A percentile compares a stretch with the other conserved stretches of the same genome.
These are phyloP conservation scores for Novymonas esmeraldas DNA, from an alignment of 208 protist species.

Conservation along the genomic window DNA sequence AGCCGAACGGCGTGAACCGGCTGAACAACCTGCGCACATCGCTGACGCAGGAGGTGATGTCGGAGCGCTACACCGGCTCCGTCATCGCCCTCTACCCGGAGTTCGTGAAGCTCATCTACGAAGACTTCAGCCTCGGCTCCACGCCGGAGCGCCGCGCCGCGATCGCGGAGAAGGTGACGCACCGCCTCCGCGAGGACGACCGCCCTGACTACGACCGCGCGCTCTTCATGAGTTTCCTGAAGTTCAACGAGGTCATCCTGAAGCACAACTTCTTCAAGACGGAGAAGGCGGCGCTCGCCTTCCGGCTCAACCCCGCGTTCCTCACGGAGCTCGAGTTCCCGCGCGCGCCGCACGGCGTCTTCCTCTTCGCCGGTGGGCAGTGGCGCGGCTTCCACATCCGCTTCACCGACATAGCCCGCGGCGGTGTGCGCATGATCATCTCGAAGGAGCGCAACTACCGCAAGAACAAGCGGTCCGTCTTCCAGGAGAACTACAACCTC, in stretches of 20 bases:
- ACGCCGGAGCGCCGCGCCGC: slow-evolving; percentile 52
- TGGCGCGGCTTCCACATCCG: slow-evolving; percentile 97
- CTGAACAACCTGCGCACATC: slow-evolving; percentile 85
- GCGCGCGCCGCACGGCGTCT: slow-evolving; percentile 88
- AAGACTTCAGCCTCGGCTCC: slow-evolving; percentile 85
- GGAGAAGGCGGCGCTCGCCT: slow-evolving; percentile 90
- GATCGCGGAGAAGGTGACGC: slow-evolving; percentile 66
- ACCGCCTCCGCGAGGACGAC: slow-evolving; percentile 76
- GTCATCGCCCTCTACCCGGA: slow-evolving; percentile 84
- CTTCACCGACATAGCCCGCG: slow-evolving; percentile 95
- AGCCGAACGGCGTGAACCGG: slow-evolving; percentile 84
- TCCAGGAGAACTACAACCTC: slow-evolving; percentile 98
- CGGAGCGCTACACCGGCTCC: slow-evolving; percentile 82
- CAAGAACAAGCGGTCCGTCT: slow-evolving; percentile 91
- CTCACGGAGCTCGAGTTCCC: slow-evolving; percentile 82
- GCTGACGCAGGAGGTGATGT: slow-evolving; percentile 89
- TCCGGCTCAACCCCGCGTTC: slow-evolving; percentile 91
- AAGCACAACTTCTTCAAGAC: slow-evolving; percentile 97
- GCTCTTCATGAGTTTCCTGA: slow-evolving; percentile 88
- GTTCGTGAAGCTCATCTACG: slow-evolving; percentile 88
- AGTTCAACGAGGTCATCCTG: slow-evolving; percentile 93
- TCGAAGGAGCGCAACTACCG: slow-evolving; percentile 89
- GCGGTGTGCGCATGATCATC: slow-evolving; percentile 96
- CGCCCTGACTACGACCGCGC: slow-evolving; percentile 65
- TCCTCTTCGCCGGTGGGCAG: slow-evolving; percentile 91